Evolutionary conservation across 1,284 basidiomycete genomes (phyloP).

Genomic region (Naganishia sp.): DNA sequence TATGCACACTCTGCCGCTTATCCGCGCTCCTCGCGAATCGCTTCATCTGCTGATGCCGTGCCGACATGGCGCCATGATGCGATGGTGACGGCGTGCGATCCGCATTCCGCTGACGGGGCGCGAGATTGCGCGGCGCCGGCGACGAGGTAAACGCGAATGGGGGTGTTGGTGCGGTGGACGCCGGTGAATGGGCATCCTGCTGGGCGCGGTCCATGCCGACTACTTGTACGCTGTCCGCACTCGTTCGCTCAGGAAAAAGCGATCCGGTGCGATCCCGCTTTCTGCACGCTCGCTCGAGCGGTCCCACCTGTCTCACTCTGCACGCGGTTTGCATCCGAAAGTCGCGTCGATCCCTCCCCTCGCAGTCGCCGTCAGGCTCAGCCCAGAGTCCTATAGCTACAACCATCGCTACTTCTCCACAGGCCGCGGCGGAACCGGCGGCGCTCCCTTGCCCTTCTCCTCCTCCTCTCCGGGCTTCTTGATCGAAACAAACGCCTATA

Average conservation of each 20-base stretch:
- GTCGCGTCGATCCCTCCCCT: background rate
- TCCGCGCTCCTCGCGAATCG: slow-evolving; percentile 52
- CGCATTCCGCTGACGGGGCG: background rate
- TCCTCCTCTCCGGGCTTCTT: slow-evolving; percentile 64
- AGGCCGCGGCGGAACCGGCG: slow-evolving; percentile 7
- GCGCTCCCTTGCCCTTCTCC: slow-evolving; percentile 2
- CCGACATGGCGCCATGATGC: background rate
- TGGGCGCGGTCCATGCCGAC: too few species aligned
- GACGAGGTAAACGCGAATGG: background rate
- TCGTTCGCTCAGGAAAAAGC: background rate
- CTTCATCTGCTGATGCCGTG: slow-evolving; percentile 55
- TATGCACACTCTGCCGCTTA: slow-evolving; percentile 50
- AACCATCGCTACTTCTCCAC: background rate
- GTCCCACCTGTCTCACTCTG: slow-evolving; percentile 1
- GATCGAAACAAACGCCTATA: slow-evolving; percentile 56
- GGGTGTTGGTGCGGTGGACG: background rate
- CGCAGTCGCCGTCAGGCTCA: background rate
- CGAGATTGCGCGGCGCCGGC: background rate
- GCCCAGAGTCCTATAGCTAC: background rate
- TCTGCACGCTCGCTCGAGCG: too few species aligned
- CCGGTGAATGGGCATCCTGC: background rate
- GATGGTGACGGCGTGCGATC: background rate
- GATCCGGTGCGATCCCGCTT: background rate
- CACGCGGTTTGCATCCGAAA: background rate
- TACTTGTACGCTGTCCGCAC: background rate